Conservation (phyloP, 2,329 filamentous ascomycete species). For the Dothideomycetes sp. region DNA sequence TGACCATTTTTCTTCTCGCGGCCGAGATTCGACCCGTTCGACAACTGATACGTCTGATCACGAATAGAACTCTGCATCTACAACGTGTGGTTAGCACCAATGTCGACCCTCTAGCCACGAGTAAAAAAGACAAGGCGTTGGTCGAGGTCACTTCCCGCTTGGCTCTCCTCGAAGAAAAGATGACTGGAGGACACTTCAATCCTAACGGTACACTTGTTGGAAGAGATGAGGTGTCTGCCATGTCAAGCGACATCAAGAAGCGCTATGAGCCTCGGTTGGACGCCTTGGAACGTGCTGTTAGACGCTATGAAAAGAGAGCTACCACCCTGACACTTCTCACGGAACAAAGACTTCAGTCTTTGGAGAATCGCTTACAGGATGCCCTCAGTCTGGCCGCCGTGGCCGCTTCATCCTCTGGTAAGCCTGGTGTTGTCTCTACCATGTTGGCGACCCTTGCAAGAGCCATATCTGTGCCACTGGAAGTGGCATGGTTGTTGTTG, state of each 20-base stretch:
- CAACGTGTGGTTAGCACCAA: constrained; percentile 55
- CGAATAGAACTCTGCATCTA: constrained; percentile 68
- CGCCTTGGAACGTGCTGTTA: constrained; percentile 76
- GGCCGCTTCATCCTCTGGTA: constrained; percentile 43
- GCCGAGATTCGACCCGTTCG: constrained; percentile 77
- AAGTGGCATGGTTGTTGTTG: constrained; percentile 1
- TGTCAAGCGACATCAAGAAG: constrained; percentile 46
- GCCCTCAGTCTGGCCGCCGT: constrained; percentile 72
- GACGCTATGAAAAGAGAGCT: constrained; percentile 84
- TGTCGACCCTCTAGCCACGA: constrained; percentile 16
- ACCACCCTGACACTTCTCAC: constrained; percentile 66
- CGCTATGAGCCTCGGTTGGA: constrained; percentile 76
- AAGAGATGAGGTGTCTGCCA: constrained; percentile 24
- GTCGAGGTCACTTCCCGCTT: constrained; percentile 22
- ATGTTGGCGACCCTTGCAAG: constrained; percentile 16
- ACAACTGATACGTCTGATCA: constrained; percentile 72
- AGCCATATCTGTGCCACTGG: constrained; percentile 2
- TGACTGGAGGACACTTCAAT: constrained; percentile 11
- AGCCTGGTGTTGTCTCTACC: constrained; percentile 18
- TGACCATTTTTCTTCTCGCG: constrained; percentile 80
- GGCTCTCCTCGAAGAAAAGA: constrained; percentile 24
- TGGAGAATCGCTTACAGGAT: constrained; percentile 66
- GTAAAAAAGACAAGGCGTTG: constrained; percentile 14
- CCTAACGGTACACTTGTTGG: constrained; percentile 17
- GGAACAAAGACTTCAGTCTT: constrained; percentile 61